Evolutionary conservation across 2,329 filamentous ascomycete species (phyloP), one percentile per base, ranked within the genome.

Genomic region (Ceratocystiopsis brevicomis): DNA sequence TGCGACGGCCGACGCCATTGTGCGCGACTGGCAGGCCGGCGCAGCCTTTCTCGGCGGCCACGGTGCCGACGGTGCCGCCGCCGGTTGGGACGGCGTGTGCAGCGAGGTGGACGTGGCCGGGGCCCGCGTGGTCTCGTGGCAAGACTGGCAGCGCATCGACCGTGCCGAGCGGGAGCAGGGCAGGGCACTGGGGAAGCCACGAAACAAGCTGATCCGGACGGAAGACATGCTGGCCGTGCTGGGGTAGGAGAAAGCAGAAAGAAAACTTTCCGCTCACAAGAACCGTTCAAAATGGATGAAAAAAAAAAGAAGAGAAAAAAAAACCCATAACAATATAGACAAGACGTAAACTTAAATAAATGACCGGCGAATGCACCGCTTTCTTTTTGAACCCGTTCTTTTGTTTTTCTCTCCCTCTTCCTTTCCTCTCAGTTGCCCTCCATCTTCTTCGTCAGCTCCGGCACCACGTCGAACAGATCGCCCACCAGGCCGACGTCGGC

Each of bases 401-500:
- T 33, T 33, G 4, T 11, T 33, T 14, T 11, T 33, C 32, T 12
- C 11, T 33, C 10, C 32, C 32, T 3, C 38, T 12, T 14, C 25
- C 14, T 38, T 18, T 45, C 40, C 41, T 37, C 11, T 14, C 32
- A 11, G 13, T 11, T 33, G 32, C 32, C 32, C 4, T 10, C 32
- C 51, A 98, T 59, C 73, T 96, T 96, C 66, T 95, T 82, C 1
- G 87, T 96, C 61, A 98, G 66, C 68, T 96, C 87, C 1, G 90
- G 90, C 38, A 95, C 85, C 66, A 85, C 87, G 45, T 94, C 85
- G 58, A 96, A 96, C 53, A 98, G 64, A 66, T 98, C 90, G 37
- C 87, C 88, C 6, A 98, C 88, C 42, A 98, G 67, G 13, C 90
- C 90, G 43, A 96, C 86, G 62, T 98, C 90, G 5, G 90, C 90